Evolutionary conservation across 164 flowering plant genomes (phyloP).

Genomic region (Berberis thunbergii): DNA sequence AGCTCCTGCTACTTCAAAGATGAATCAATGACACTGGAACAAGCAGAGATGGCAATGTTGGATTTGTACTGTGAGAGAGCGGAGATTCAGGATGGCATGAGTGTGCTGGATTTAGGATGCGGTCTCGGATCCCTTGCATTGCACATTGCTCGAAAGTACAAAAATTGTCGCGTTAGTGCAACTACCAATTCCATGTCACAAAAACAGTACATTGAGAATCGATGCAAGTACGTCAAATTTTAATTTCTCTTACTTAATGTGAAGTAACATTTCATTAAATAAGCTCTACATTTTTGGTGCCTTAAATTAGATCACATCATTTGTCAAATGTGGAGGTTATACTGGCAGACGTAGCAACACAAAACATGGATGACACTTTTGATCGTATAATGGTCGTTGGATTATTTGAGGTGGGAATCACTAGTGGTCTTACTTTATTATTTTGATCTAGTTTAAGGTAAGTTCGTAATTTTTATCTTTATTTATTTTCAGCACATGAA

Average conservation of each 20-base stretch:
- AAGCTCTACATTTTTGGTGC: not conserved
- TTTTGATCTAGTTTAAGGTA: not conserved
- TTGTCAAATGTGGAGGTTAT: conserved; percentile 12
- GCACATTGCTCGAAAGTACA: conserved; percentile 6
- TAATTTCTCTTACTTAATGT: no score
- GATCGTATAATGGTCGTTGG: conserved; percentile 11
- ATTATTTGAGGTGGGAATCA: conserved; percentile 11
- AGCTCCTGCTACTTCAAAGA: conserved; percentile 9
- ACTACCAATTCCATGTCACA: conserved; percentile 8
- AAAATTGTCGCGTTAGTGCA: conserved; percentile 4
- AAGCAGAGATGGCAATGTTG: conserved; percentile 13
- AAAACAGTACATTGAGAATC: conserved; percentile 11
- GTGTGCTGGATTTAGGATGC: conserved; percentile 10
- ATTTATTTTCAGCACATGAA: conserved; percentile 14
- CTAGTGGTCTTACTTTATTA: not conserved
- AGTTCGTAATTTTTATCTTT: not conserved
- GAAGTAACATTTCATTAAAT: no score
- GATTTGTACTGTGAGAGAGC: conserved; percentile 12
- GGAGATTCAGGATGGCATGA: conserved; percentile 7
- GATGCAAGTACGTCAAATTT: conserved; percentile 1
- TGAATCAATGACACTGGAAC: conserved; percentile 6
- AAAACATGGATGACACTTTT: conserved; percentile 7
- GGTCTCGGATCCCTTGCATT: conserved; percentile 9
- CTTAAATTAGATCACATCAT: conserved; percentile 2
- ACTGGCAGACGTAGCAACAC: conserved; percentile 9